Evolutionary conservation across 306 rosid genomes (phyloP).

Genomic region (Malus sieversii): DNA sequence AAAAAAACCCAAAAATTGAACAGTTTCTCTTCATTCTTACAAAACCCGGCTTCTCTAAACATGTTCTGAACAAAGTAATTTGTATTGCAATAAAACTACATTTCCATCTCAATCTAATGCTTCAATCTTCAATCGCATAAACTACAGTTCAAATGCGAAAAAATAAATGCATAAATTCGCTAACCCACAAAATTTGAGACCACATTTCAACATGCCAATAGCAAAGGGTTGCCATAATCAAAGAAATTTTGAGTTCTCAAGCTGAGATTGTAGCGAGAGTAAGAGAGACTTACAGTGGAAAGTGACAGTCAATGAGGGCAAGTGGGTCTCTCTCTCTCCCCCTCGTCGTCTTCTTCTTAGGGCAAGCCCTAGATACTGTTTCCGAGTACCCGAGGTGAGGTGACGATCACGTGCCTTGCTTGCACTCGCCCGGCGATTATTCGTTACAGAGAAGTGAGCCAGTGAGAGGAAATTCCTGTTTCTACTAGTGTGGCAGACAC

Average conservation of each 20-base stretch:
- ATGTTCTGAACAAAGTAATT: neutral
- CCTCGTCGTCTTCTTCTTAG: neutral
- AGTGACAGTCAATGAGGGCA: neutral
- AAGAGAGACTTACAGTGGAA: constrained; percentile 4
- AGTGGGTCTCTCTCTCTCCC: neutral
- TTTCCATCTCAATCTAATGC: neutral
- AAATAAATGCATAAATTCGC: neutral
- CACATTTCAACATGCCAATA: neutral
- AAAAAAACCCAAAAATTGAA: neutral
- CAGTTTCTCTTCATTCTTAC: too few relatives aligned
- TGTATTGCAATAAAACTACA: too few relatives aligned
- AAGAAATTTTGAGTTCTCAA: neutral
- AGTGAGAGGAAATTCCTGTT: too few relatives aligned
- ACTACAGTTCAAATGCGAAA: neutral
- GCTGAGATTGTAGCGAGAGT: constrained; percentile 6
- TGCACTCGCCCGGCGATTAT: neutral
- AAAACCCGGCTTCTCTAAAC: neutral
- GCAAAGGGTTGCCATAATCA: neutral
- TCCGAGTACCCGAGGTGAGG: neutral
- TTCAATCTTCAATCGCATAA: neutral
- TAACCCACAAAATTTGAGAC: neutral
- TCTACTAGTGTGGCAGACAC: too few relatives aligned
- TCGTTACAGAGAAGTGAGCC: neutral
- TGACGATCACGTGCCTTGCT: neutral
- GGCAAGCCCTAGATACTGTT: neutral